Evolutionary conservation across 148 eudicot genomes (phyloP).

Genomic region (Beta vulgaris): DNA sequence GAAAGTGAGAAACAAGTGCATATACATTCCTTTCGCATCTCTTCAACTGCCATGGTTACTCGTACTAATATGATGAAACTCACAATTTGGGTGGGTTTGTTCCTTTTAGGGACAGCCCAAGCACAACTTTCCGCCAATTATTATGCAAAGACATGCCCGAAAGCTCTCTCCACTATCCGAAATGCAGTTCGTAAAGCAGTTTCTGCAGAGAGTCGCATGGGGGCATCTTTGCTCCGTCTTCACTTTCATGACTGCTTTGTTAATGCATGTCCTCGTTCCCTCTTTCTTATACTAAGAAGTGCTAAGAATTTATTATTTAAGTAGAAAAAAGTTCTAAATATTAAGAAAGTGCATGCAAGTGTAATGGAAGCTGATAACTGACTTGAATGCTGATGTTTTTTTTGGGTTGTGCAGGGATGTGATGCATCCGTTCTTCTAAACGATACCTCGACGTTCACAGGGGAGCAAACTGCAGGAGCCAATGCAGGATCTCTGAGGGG

Average conservation of each 20-base stretch:
- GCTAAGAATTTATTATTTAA: too few relatives aligned
- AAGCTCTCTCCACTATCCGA: constrained; percentile 31
- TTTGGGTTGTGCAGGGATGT: constrained; percentile 34
- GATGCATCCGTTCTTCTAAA: constrained; percentile 39
- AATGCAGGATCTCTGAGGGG: constrained; percentile 38
- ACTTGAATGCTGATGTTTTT: not conserved
- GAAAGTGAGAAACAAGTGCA: not conserved
- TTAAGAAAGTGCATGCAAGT: not conserved
- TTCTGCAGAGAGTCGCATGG: constrained; percentile 48
- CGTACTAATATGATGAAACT: not conserved
- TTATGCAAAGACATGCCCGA: constrained; percentile 16
- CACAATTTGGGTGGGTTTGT: constrained; percentile 4
- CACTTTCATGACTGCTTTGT: constrained; percentile 64
- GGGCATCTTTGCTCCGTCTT: constrained; percentile 57
- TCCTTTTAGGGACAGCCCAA: constrained; percentile 13
- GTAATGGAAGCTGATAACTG: not conserved
- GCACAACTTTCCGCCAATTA: constrained; percentile 15
- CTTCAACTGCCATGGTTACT: not conserved
- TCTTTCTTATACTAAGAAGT: not conserved
- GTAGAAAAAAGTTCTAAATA: too few relatives aligned
- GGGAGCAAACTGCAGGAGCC: constrained; percentile 38
- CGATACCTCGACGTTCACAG: constrained; percentile 31
- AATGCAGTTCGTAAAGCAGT: constrained; percentile 42
- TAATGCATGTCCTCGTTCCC: constrained; percentile 33
- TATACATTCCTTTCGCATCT: not conserved